These are phyloP conservation scores for Nemania diffusa DNA, from an alignment of 2,329 filamentous ascomycete genomes.

Conservation along the genomic window DNA sequence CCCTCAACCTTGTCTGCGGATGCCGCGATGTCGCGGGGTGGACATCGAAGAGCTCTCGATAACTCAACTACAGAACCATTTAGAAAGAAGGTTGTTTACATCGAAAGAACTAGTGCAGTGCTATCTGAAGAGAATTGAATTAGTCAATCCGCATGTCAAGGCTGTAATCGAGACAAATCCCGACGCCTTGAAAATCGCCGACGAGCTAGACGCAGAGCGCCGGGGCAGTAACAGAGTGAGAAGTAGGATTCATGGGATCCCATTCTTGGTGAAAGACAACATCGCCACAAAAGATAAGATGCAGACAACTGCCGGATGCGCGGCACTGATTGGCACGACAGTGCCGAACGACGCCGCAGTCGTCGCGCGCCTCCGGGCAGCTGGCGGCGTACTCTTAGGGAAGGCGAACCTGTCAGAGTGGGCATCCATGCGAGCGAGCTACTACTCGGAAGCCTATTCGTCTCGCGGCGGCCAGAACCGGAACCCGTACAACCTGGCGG, in stretches of 20 bases:
- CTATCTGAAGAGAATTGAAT: constrained; percentile 14
- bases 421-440: constrained; percentile 20
- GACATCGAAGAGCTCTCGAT: constrained; percentile 19
- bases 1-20: not conserved
- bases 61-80: constrained; percentile 5
- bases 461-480: constrained; percentile 20
- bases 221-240: not conserved
- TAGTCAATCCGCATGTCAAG: constrained; percentile 3
- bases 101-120: constrained; percentile 7
- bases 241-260: constrained; percentile 19
- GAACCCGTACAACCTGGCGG: constrained; percentile 13
- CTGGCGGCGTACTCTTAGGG: constrained; percentile 13
- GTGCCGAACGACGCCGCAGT: constrained; percentile 15
- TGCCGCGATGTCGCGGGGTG: constrained; percentile 7
- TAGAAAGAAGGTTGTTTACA: constrained; percentile 3
- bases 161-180: constrained; percentile 22
- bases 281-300: constrained; percentile 21
- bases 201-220: constrained; percentile 17
- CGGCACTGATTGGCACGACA: constrained; percentile 12
- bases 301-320: constrained; percentile 18
- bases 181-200: constrained; percentile 14
- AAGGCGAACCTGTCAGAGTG: constrained; percentile 22
- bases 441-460: constrained; percentile 20
- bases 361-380: constrained; percentile 9
- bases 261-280: constrained; percentile 20